Evolutionary conservation across 2,329 filamentous ascomycete species (phyloP), one percentile per base, ranked within the genome.

Genomic region (Pseudonectria buxi): DNA sequence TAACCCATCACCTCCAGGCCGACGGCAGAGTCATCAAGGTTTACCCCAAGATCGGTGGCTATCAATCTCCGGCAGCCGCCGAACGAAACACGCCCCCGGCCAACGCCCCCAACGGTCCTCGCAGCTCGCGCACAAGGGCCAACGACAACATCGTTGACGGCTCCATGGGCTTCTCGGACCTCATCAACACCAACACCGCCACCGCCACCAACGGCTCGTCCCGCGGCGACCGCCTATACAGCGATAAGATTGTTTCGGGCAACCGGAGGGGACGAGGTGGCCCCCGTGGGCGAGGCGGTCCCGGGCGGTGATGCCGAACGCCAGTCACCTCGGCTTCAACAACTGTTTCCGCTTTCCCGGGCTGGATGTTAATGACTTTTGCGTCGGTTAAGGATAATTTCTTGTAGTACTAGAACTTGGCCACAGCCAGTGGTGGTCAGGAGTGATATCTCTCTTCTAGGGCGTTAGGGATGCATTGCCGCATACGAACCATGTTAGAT

Each of bases 1-100:
- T 10, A 11, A 18, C n/a, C 10, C 12, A 15, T 10, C 11, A 26
- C 10, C 3, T 15, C 15, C 42, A 79, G 83, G 85, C 85, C 52
- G 85, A 90, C 51, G 84, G 84, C 31, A 73, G 81, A 46, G 62
- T 83, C 12, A 72, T 90, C 36, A 76, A 83, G 55, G 82, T 90
- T 26, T 88, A 83, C 57, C 65, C 78, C 58, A 86, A 85, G 57
- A 62, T 72, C 4, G 70, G 70, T 40, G 65, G 63, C 40, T 58
- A 58, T 44, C 49, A 48, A 25, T 43, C 54, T 24, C 43, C 44
- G 43, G 36, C 42, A 44, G 36, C 53, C 46, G 30, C 57, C 43
- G 43, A 56, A 43, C 16, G 50, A 47, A 14, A 53, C 15, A 39
- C 47, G 32, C 26, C 56, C 14, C 47, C 51, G 41, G 50, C 46